Conservation (phyloP, 225 moss, liverwort and hornwort species). For the Takakia lepidozioides region DNA sequence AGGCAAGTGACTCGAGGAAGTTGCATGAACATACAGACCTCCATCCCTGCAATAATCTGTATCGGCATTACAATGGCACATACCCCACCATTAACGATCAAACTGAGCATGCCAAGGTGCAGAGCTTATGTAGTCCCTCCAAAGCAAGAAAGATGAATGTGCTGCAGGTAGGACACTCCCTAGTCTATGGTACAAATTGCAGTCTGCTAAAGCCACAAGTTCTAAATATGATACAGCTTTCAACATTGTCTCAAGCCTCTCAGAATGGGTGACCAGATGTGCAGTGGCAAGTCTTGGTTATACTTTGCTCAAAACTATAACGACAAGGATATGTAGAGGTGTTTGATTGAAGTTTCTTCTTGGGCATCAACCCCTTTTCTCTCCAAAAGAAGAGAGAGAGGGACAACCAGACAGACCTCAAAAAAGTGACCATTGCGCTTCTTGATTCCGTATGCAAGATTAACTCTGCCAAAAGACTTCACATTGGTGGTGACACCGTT, state of each 20-base stretch:
- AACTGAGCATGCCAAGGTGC: constrained; percentile 31
- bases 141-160: constrained; percentile 38
- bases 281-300: no score
- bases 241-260: no score
- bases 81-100: no score
- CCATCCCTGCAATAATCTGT: constrained; percentile 12
- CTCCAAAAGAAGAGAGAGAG: no score
- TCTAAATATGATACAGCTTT: no score
- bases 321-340: no score
- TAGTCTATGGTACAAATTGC: constrained; percentile 4
- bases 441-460: constrained; percentile 89
- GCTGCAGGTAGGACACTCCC: constrained; percentile 7
- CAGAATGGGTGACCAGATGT: no score
- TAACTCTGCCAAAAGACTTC: constrained; percentile 95
- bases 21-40: constrained; percentile 11
- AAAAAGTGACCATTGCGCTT: constrained; percentile 89
- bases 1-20: constrained; percentile 13
- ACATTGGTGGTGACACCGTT: constrained; percentile 84
- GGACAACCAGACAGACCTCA: constrained; percentile 64
- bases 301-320: no score
- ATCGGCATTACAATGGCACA: constrained; percentile 11
- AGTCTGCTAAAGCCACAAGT: constrained; percentile 22
- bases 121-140: constrained; percentile 28
- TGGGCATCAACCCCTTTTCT: no score
- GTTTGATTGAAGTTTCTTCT: no score